These are phyloP conservation scores for Sugiyamaella valdiviana DNA, from an alignment of 805 yeast species.

Conservation along the genomic window DNA sequence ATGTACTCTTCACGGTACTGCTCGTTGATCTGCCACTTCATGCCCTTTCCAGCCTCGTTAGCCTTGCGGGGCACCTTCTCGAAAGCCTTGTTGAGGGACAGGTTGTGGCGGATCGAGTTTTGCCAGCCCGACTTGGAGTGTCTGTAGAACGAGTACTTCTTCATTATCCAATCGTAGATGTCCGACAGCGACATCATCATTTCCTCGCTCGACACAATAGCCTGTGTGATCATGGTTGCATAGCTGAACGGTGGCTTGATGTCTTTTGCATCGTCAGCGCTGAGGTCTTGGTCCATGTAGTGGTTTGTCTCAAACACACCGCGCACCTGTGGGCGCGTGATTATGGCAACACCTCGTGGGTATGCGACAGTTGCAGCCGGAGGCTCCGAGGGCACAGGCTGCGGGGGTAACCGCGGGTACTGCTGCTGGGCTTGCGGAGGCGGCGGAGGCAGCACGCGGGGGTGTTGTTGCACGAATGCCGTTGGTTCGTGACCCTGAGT, in stretches of 20 bases:
- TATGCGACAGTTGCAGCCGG: conserved; percentile 20
- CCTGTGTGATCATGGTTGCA: conserved; percentile 98
- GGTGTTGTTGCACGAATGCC: conserved; percentile 7
- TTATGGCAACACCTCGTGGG: conserved; percentile 39
- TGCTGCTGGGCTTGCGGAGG: conserved; percentile 4
- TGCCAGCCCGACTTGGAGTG: conserved; percentile 97
- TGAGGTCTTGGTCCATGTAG: conserved; percentile 41
- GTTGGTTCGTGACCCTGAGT: conserved; percentile 5
- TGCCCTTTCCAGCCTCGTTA: conserved; percentile 97
- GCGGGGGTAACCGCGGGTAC: background rate
- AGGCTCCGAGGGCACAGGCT: background rate
- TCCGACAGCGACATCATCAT: conserved; percentile 86
- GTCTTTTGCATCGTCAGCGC: conserved; percentile 86
- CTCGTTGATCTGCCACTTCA: conserved; percentile 97
- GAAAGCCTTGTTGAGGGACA: conserved; percentile 92
- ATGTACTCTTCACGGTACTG: conserved; percentile 78
- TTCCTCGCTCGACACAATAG: conserved; percentile 80
- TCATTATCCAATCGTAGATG: conserved; percentile 84
- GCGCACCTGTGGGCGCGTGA: conserved; percentile 37
- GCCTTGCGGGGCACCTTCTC: conserved; percentile 95
- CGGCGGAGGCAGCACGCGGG: background rate
- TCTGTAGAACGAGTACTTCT: conserved; percentile 86
- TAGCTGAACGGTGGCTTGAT: conserved; percentile 95
- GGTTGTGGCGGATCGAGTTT: conserved; percentile 91
- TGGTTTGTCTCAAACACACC: conserved; percentile 28